Conservation (phyloP, 768 basidiomycete species). For the Russula lepida region DNA sequence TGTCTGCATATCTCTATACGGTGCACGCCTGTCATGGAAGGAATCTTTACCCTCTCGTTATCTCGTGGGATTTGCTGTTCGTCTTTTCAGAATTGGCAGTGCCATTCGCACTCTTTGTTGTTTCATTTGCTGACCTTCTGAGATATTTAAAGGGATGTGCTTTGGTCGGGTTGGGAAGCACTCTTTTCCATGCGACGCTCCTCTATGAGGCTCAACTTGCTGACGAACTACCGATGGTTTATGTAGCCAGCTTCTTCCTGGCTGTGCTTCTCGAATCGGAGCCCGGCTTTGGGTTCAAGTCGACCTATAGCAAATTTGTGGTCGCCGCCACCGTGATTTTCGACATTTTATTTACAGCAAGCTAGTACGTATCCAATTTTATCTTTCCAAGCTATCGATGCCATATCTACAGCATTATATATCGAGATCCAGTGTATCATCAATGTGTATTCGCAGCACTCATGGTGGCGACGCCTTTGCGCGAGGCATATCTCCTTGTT, state of each 20-base stretch:
- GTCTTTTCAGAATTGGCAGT: conserved; percentile 3
- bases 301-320: conserved; percentile 33
- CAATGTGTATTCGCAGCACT: conserved; percentile 63
- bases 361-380: conserved; percentile 47
- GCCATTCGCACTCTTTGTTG: too few species aligned
- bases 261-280: conserved; percentile 52
- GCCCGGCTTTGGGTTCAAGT: conserved; percentile 40
- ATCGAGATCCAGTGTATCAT: conserved; percentile 74
- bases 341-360: conserved; percentile 56
- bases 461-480: conserved; percentile 40
- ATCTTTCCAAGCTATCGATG: neutral
- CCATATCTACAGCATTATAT: conserved; percentile 39
- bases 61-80: conserved; percentile 28
- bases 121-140: neutral
- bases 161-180: conserved; percentile 67
- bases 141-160: conserved; percentile 44
- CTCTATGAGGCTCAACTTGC: conserved; percentile 69
- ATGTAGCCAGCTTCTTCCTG: conserved; percentile 51
- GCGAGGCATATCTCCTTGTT: conserved; percentile 46
- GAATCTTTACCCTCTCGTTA: conserved; percentile 33
- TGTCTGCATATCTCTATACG: conserved; percentile 46
- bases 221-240: conserved; percentile 81
- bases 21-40: conserved; percentile 25
- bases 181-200: conserved; percentile 72
- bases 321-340: conserved; percentile 37